These are phyloP conservation scores for Agrocybe chaxingu DNA, from an alignment of 768 basidiomycete species.

Conservation along the genomic window DNA sequence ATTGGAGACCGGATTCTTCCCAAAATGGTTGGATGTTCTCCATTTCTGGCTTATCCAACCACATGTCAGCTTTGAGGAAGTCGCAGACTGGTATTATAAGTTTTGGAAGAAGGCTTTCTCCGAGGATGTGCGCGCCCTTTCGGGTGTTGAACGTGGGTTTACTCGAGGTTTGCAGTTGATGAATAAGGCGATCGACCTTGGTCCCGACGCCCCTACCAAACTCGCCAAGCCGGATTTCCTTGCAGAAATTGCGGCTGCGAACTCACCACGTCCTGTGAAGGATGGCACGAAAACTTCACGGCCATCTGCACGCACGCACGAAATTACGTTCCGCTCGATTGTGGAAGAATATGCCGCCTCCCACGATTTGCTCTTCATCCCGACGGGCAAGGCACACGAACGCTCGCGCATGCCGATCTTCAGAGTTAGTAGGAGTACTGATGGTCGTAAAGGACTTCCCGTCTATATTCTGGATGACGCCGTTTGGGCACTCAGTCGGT, in stretches of 20 bases:
- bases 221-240: conserved; percentile 67
- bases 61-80: conserved; percentile 84
- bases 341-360: conserved; percentile 87
- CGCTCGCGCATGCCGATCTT: conserved; percentile 87
- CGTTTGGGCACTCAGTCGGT: conserved; percentile 69
- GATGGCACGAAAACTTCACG: conserved; percentile 32
- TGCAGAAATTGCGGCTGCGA: conserved; percentile 36
- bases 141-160: conserved; percentile 75
- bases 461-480: conserved; percentile 93
- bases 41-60: conserved; percentile 94
- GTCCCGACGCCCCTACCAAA: conserved; percentile 66
- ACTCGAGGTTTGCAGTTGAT: conserved; percentile 88
- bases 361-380: conserved; percentile 87
- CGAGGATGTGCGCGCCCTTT: conserved; percentile 60
- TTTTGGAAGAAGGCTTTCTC: conserved; percentile 86
- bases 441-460: conserved; percentile 83
- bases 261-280: conserved; percentile 24
- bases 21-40: conserved; percentile 92
- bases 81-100: conserved; percentile 81
- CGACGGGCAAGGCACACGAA: conserved; percentile 82
- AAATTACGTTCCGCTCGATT: conserved; percentile 90
- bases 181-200: conserved; percentile 90
- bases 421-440: conserved; percentile 71
- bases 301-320: conserved; percentile 56
- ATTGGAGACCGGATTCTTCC: conserved; percentile 91